These are phyloP conservation scores for Phytophthora idaei DNA, from an alignment of 352 stramenopile genomes.

Conservation along the genomic window DNA sequence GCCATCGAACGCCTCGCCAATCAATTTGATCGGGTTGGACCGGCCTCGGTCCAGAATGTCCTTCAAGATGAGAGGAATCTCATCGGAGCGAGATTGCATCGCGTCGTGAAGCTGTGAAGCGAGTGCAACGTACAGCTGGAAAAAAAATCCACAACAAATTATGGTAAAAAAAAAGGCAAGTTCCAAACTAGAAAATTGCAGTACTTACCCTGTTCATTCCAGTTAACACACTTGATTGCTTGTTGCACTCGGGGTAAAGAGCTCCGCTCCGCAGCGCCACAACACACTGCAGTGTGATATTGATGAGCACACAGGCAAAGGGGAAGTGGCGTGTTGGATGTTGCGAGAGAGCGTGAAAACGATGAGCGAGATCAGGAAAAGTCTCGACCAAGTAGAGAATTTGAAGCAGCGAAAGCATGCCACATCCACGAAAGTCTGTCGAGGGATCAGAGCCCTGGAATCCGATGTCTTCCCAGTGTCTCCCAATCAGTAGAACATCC, in stretches of 20 bases:
- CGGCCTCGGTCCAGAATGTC: constrained; percentile 54
- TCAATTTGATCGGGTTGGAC: constrained; percentile 41
- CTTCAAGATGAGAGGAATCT: constrained; percentile 70
- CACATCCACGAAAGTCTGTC: constrained; percentile 87
- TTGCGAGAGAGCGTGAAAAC: constrained; percentile 55
- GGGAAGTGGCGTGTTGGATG: constrained; percentile 73
- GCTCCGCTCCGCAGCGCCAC: constrained; percentile 66
- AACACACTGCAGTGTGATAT: constrained; percentile 74
- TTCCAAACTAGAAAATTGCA: not conserved
- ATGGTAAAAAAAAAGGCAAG: not conserved
- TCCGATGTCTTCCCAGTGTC: constrained; percentile 88
- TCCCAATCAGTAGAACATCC: constrained; percentile 58
- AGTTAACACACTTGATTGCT: constrained; percentile 53
- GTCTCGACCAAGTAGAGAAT: constrained; percentile 81
- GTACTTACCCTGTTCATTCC: constrained; percentile 58
- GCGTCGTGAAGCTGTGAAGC: constrained; percentile 46
- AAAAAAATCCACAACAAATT: not conserved
- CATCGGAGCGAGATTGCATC: constrained; percentile 45
- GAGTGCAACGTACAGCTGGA: constrained; percentile 56
- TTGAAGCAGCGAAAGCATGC: constrained; percentile 87
- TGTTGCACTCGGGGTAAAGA: constrained; percentile 76
- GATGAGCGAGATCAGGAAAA: constrained; percentile 54
- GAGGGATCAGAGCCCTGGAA: constrained; percentile 90
- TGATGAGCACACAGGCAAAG: constrained; percentile 77
- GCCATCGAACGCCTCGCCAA: constrained; percentile 44